A percentile compares a stretch with the other conserved stretches of the same genome.
phyloP scores from a whole-genome alignment of 2,329 filamentous ascomycete species.

The Fusarium humuli region DNA sequence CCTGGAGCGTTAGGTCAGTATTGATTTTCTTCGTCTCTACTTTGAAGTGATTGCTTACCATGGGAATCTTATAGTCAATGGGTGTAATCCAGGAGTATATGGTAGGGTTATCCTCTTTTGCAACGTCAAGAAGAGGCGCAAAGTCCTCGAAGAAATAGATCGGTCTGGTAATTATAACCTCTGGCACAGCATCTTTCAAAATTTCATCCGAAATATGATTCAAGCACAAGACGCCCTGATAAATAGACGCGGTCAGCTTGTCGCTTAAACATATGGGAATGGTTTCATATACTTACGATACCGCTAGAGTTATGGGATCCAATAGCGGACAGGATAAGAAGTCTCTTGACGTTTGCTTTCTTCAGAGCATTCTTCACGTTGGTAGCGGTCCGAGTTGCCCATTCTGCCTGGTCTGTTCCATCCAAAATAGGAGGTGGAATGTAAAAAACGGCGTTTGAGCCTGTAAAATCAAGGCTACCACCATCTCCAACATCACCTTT shows the following conservation, averaged over 20 bases:
- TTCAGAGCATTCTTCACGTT: slow-evolving; percentile 37
- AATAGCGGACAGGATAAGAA: slow-evolving; percentile 48
- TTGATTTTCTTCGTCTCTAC: background rate
- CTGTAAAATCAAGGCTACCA: slow-evolving; percentile 44
- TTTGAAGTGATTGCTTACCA: slow-evolving; percentile 36
- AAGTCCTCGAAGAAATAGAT: slow-evolving; percentile 44
- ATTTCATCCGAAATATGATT: slow-evolving; percentile 42
- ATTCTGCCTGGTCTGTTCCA: slow-evolving; percentile 41
- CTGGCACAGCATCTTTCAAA: slow-evolving; percentile 34
- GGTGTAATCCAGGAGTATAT: slow-evolving; percentile 48
- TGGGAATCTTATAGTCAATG: slow-evolving; percentile 48
- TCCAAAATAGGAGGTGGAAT: slow-evolving; percentile 49
- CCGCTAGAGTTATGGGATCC: slow-evolving; percentile 48
- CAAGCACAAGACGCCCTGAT: slow-evolving; percentile 44
- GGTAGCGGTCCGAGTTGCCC: slow-evolving; percentile 36
- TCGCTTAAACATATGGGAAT: rapidly evolving
- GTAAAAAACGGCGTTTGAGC: slow-evolving; percentile 50
- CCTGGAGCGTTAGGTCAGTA: slow-evolving; percentile 27
- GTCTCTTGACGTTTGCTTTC: slow-evolving; percentile 27
- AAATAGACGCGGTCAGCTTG: background rate
- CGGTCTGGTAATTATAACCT: slow-evolving; percentile 38
- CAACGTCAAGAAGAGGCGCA: slow-evolving; percentile 33
- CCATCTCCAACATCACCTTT: slow-evolving; percentile 49
- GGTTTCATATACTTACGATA: slow-evolving; percentile 41
- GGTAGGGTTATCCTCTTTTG: slow-evolving; percentile 36